These are phyloP conservation scores for Monosporascus sp. DNA, from an alignment of 2,329 filamentous ascomycete species.

Conservation along the genomic window DNA sequence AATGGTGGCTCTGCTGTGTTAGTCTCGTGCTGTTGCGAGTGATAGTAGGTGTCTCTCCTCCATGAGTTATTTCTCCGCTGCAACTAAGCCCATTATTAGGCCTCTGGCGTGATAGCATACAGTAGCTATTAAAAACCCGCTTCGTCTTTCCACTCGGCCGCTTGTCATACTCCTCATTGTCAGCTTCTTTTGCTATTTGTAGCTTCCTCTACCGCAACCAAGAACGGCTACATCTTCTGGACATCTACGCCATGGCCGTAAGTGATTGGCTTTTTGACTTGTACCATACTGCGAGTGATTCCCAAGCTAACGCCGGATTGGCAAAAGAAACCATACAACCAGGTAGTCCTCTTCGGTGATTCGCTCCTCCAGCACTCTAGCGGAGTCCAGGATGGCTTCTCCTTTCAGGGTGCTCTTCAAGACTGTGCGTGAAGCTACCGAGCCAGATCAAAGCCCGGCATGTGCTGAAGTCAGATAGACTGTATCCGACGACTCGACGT, in stretches of 20 bases:
- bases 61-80: too few species aligned
- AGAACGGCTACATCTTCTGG: neutral
- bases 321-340: slow-evolving; percentile 53
- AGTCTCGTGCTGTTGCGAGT: too few species aligned
- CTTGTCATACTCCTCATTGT: neutral
- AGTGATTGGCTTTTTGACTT: neutral
- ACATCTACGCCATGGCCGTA: neutral
- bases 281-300: neutral
- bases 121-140: too few species aligned
- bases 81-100: too few species aligned
- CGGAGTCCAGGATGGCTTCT: slow-evolving; percentile 61
- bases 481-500: slow-evolving; percentile 77
- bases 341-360: slow-evolving; percentile 83
- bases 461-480: slow-evolving; percentile 39
- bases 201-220: neutral
- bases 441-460: neutral
- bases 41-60: too few species aligned
- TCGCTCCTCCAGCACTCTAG: slow-evolving; percentile 72
- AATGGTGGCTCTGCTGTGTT: too few species aligned
- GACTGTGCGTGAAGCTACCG: slow-evolving; percentile 44
- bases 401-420: slow-evolving; percentile 67
- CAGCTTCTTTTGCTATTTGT: neutral
- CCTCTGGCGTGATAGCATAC: too few species aligned
- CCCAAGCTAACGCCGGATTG: neutral
- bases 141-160: neutral